A percentile compares a stretch with the other conserved stretches of the same genome.
phyloP scores from a whole-genome alignment of 805 yeast genomes.

The Vanderwaltozyma tropicalis region DNA sequence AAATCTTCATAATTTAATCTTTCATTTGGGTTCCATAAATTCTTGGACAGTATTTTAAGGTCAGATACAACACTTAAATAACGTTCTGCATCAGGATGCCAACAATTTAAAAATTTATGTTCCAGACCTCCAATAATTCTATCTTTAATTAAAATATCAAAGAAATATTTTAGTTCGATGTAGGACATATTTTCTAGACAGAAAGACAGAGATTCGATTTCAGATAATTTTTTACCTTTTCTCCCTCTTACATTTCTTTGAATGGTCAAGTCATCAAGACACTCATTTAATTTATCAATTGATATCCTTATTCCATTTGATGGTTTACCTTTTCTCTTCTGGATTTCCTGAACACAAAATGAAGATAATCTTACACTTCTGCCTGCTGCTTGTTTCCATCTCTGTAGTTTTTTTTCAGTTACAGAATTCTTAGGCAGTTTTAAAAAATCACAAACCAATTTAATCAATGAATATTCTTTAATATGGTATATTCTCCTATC shows the following conservation, averaged over 20 bases:
- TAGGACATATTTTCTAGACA: slow-evolving; percentile 45
- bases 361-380: slow-evolving; percentile 40
- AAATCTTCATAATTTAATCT: slow-evolving; percentile 35
- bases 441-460: slow-evolving; percentile 39
- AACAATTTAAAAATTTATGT: slow-evolving; percentile 41
- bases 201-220: slow-evolving; percentile 34
- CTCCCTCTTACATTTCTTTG: slow-evolving; percentile 12
- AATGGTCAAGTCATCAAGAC: slow-evolving; percentile 36
- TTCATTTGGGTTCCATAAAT: slow-evolving; percentile 39
- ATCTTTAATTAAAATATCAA: slow-evolving; percentile 53
- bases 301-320: slow-evolving; percentile 30
- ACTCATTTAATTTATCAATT: slow-evolving; percentile 40
- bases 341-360: slow-evolving; percentile 39
- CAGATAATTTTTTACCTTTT: slow-evolving; percentile 13
- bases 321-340: slow-evolving; percentile 36
- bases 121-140: slow-evolving; percentile 56
- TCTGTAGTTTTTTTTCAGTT: slow-evolving; percentile 41
- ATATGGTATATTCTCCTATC: slow-evolving; percentile 55
- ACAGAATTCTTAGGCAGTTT: slow-evolving; percentile 50
- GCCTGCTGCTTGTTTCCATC: slow-evolving; percentile 38
- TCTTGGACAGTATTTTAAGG: slow-evolving; percentile 49
- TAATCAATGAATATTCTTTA: slow-evolving; percentile 52
- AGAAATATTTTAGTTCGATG: slow-evolving; percentile 56
- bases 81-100: slow-evolving; percentile 73
- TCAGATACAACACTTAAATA: slow-evolving; percentile 57